A percentile compares a stretch with the other conserved stretches of the same genome.
These are phyloP conservation scores for Pichia nakasei DNA, from an alignment of 805 yeast species.

Conservation along the genomic window DNA sequence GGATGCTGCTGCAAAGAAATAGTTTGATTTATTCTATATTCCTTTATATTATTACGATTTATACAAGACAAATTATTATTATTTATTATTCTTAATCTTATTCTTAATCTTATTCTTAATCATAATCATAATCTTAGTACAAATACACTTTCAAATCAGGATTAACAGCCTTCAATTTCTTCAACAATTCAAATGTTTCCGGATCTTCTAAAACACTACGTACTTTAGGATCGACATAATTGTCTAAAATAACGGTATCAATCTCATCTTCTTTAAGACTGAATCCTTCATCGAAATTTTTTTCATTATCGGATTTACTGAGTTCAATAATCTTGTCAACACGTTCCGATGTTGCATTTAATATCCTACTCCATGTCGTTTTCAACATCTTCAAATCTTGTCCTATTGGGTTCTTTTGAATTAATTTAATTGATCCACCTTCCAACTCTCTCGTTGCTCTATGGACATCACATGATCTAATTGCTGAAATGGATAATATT, in stretches of 20 bases:
- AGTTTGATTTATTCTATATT: slow-evolving; percentile 4
- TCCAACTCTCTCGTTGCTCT: slow-evolving; percentile 44
- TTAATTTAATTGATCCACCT: slow-evolving; percentile 54
- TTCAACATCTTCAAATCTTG: slow-evolving; percentile 46
- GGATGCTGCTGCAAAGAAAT: slow-evolving; percentile 32
- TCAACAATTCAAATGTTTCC: slow-evolving; percentile 36
- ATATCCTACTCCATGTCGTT: slow-evolving; percentile 38
- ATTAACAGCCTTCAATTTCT: slow-evolving; percentile 26
- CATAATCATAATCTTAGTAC: too few relatives aligned
- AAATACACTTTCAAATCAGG: slow-evolving; percentile 44
- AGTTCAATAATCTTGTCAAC: slow-evolving; percentile 23
- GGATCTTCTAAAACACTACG: slow-evolving; percentile 52
- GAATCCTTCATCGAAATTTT: slow-evolving; percentile 25
- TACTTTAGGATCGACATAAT: slow-evolving; percentile 52
- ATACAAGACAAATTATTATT: neutral
- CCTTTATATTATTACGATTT: slow-evolving; percentile 3
- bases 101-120: neutral
- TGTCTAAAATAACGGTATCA: slow-evolving; percentile 49
- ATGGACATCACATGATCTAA: slow-evolving; percentile 79
- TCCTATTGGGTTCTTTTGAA: slow-evolving; percentile 62
- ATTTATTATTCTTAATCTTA: neutral
- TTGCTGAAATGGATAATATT: slow-evolving; percentile 63
- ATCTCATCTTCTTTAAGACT: slow-evolving; percentile 36
- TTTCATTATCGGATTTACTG: slow-evolving; percentile 3
- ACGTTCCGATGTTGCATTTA: slow-evolving; percentile 61